Percentiles rank a stretch among this genome's conserved stretches.
Conservation (phyloP, 257 asterid genomes). For the Gentiana straminea region DNA sequence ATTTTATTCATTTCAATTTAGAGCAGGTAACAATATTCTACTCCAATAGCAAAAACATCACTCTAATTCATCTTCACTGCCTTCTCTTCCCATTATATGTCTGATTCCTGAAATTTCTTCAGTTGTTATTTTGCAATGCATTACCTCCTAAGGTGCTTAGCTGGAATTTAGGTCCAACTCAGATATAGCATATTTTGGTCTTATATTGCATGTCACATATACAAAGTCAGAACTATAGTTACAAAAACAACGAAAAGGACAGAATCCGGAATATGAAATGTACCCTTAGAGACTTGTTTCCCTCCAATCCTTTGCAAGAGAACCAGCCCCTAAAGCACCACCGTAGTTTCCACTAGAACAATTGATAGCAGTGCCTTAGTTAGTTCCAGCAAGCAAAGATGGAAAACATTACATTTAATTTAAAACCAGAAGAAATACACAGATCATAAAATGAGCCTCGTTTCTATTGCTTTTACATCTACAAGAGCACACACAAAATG, state of each 20-base stretch:
- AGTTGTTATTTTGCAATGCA: too few relatives aligned
- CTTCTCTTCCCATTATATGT: too few relatives aligned
- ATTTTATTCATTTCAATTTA: too few relatives aligned
- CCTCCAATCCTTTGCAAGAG: conserved; percentile 85
- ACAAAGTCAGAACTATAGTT: not conserved
- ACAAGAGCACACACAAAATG: conserved; percentile 4
- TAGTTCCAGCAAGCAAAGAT: conserved; percentile 7
- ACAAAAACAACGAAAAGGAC: not conserved
- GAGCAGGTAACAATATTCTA: too few relatives aligned
- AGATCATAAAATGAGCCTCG: not conserved
- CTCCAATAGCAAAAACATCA: too few relatives aligned
- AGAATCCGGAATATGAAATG: conserved; percentile 7
- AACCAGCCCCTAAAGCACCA: conserved; percentile 93
- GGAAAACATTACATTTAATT: conserved; percentile 8
- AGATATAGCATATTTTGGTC: not conserved
- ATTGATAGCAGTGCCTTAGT: conserved; percentile 2
- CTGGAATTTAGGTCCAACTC: not conserved
- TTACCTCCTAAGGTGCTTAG: too few relatives aligned
- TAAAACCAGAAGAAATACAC: not conserved
- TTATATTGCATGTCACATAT: conserved; percentile 4
- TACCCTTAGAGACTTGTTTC: conserved; percentile 86
- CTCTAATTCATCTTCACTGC: too few relatives aligned
- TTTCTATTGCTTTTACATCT: conserved; percentile 1
- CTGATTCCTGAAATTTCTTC: too few relatives aligned
- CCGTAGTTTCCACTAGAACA: conserved; percentile 84